A percentile compares a stretch with the other conserved stretches of the same genome.
phyloP scores from a whole-genome alignment of 2,329 filamentous ascomycete species.

The Rhexocercosporidium sp. region DNA sequence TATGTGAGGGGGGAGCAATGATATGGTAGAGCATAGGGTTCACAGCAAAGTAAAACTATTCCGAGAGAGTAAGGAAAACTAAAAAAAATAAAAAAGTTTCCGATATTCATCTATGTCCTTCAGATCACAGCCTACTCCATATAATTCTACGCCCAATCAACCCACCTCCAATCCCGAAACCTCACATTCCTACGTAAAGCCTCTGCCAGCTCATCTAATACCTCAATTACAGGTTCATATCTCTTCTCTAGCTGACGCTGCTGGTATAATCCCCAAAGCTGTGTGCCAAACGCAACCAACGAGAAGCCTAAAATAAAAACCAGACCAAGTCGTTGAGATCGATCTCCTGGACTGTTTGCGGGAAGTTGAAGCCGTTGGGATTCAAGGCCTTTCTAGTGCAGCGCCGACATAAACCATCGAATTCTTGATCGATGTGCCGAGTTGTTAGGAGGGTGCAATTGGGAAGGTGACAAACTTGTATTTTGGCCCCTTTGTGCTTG shows the following conservation, averaged over 20 bases:
- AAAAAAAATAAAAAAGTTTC: too few relatives aligned
- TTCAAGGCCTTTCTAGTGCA: background rate
- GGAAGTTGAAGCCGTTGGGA: background rate
- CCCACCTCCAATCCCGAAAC: background rate
- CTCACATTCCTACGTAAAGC: background rate
- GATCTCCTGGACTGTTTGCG: background rate
- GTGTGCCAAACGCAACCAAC: background rate
- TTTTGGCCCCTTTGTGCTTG: background rate
- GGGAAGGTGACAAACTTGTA: background rate
- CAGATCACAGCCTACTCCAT: too few relatives aligned
- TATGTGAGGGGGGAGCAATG: too few relatives aligned
- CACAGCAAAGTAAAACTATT: too few relatives aligned
- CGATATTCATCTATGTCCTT: too few relatives aligned
- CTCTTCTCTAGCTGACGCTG: background rate
- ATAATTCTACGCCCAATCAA: background rate
- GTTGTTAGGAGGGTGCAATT: background rate
- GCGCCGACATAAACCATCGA: background rate
- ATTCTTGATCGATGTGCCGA: background rate
- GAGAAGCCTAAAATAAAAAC: background rate
- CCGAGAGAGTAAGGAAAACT: too few relatives aligned
- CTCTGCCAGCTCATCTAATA: background rate
- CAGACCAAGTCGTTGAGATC: background rate
- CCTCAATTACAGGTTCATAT: background rate
- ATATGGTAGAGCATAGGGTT: too few relatives aligned
- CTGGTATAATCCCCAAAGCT: background rate